Evolutionary conservation across 2,329 filamentous ascomycete genomes (phyloP).

Genomic region (Aspergillus carbonarius): DNA sequence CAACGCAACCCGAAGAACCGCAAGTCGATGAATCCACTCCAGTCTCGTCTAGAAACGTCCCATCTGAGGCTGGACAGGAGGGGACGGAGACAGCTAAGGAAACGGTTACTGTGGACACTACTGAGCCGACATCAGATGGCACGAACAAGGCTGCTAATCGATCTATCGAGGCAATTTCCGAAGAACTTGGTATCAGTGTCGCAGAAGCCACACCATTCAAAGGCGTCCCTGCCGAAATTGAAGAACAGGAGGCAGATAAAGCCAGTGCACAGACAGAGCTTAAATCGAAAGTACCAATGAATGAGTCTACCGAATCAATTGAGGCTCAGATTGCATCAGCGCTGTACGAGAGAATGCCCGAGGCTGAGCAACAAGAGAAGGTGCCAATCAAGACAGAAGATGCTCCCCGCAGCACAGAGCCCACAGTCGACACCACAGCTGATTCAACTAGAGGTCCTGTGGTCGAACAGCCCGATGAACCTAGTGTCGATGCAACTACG

Average conservation of each 20-base stretch:
- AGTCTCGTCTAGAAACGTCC: neutral
- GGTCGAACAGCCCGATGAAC: conserved; percentile 6
- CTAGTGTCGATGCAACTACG: conserved; percentile 15
- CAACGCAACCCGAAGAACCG: neutral
- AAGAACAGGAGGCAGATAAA: neutral
- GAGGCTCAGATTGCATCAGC: neutral
- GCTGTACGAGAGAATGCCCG: neutral
- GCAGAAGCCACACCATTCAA: neutral
- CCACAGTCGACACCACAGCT: conserved; percentile 9
- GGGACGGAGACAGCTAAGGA: neutral
- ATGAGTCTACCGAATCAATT: neutral
- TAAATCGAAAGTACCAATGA: neutral
- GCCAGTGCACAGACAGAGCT: neutral
- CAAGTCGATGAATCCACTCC: neutral
- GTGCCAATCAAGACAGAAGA: neutral
- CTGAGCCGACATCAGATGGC: conserved; percentile 8
- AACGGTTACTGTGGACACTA: neutral
- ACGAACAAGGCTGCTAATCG: conserved; percentile 5
- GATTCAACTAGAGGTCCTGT: neutral
- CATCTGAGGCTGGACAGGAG: neutral
- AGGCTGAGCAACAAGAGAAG: neutral
- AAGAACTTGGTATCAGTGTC: conserved; percentile 8
- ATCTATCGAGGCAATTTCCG: conserved; percentile 1
- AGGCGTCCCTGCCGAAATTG: neutral
- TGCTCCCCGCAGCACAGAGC: neutral